Evolutionary conservation across 2,329 filamentous ascomycete genomes (phyloP).

Genomic region (Claviceps humidiphila): DNA sequence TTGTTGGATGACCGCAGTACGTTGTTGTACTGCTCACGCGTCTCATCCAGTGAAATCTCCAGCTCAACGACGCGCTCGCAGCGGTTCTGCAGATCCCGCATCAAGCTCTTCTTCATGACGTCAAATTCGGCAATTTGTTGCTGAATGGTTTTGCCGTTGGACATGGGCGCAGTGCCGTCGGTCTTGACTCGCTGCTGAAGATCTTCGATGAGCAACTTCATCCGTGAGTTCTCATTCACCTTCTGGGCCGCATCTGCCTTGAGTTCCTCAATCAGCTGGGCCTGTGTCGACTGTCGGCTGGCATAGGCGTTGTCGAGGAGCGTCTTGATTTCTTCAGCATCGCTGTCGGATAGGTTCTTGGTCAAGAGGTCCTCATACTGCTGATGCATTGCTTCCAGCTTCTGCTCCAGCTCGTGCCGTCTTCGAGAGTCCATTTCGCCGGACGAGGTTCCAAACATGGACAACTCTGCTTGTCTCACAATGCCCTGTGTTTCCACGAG

Average conservation of each 20-base stretch:
- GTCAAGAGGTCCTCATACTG: slow-evolving; percentile 77
- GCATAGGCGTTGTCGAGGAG: slow-evolving; percentile 65
- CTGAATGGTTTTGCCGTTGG: slow-evolving; percentile 81
- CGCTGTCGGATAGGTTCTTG: slow-evolving; percentile 62
- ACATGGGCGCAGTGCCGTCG: slow-evolving; percentile 39
- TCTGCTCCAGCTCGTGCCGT: slow-evolving; percentile 63
- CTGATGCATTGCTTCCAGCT: slow-evolving; percentile 59
- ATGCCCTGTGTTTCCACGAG: slow-evolving; percentile 85
- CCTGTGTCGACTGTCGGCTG: slow-evolving; percentile 60
- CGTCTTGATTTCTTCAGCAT: slow-evolving; percentile 74
- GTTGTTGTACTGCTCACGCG: slow-evolving; percentile 97
- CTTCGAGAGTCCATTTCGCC: slow-evolving; percentile 53
- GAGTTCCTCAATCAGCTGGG: slow-evolving; percentile 62
- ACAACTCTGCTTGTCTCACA: slow-evolving; percentile 82
- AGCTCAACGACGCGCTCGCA: slow-evolving; percentile 97
- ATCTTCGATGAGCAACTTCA: slow-evolving; percentile 70
- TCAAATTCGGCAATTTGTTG: slow-evolving; percentile 99
- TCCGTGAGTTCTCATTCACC: slow-evolving; percentile 66
- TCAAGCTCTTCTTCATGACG: slow-evolving; percentile 98
- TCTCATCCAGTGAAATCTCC: slow-evolving; percentile 94
- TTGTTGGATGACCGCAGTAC: slow-evolving; percentile 94
- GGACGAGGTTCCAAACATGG: slow-evolving; percentile 57
- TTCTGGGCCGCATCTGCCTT: slow-evolving; percentile 64
- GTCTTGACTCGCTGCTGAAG: slow-evolving; percentile 62
- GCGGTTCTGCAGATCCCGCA: slow-evolving; percentile 96